Evolutionary conservation across 108 stramenopile species (phyloP), one percentile per base, ranked within the genome.

Genomic region (Pseudonitzschia pungens): DNA sequence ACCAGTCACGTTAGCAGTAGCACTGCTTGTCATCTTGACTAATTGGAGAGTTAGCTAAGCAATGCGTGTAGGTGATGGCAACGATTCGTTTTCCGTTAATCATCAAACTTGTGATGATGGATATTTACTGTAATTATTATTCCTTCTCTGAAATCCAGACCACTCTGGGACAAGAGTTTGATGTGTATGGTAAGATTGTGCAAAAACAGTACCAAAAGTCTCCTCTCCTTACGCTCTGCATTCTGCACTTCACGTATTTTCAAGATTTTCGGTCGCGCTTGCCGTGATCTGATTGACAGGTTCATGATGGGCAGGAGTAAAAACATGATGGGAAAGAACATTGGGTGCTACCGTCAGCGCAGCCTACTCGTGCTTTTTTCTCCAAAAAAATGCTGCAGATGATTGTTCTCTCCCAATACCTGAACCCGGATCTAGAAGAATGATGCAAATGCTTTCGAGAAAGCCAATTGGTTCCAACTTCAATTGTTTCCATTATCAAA

Each of bases 291-390:
- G 54, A 55, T 55, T 55, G 21, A 26, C 21, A 22, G 54, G 26
- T 26, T 24, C 54, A 3, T 55, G 54, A 55, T 55, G 54, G 54
- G 54, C 10, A 55, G 24, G 24, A 20, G 54, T 21, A 55, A 11
- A 24, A 55, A 55, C 52, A 55, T 55, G 54, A 55, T 55, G 54
- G 54, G 54, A 55, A 55, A 55, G 54, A 55, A 55, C 54, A 55
- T 20, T 20, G 54, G n/a, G 24, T 55, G 54, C 54, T 55, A 55
- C 26, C 54, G 54, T 55, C 54, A 55, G 54, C 54, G 54, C 1
- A 26, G 9, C 54, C n/a, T 10, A 22, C 52, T 20, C 20, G 54
- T 55, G 9, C n/a, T 26, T 51, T 55, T 26, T 26, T 55, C 26
- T 48, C 45, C 45, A 48, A 48, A 14, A n/a, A 48, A 55, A 26